Evolutionary conservation across 306 rosid species (phyloP), one percentile per base, ranked within the genome.

Genomic region (Nissolia schottii): DNA sequence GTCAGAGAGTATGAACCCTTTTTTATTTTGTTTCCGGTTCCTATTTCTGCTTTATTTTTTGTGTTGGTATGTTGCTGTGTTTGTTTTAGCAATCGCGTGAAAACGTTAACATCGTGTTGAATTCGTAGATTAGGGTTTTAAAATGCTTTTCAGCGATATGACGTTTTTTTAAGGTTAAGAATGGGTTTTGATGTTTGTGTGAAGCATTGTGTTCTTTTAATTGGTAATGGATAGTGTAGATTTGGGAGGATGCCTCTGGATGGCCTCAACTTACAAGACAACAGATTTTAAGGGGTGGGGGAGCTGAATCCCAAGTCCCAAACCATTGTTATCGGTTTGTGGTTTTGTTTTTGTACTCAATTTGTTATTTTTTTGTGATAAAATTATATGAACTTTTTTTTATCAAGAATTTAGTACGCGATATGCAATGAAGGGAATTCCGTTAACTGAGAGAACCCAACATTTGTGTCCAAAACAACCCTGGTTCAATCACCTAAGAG

Each of bases 1-100:
- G 77, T 74, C 31, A 80, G 96, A 84, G 99, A 91, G 97, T 91
- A 62, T 25, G 96, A 80, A 78, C 15, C 7, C 18, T n/a, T 67
- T 10, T 23, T 25, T 2, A 11, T 14, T 34, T 1, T 16, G 6
- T 2, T 20, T 46, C 1, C 27, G 2, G 15, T 31, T 57, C 15
- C 7, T 3, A 23, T 12, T 53, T 12, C 8, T n/a, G 8, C 31
- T 73, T 46, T 14, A n/a, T 29, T 54, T 24, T 60, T 34, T 29
- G 4, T 24, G 40, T 13, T 7, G 5, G n/a, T 75, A 0, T 58
- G 3, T 28, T 40, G 7, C 0, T 27, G 24, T 19, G 38, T 18
- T n/a, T 19, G 43, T 22, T 3, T 29, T 0, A 15, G 37, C 20
- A 50, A 6, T 77, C 9, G 1, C 22, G 14, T 11, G 5, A 16